Base-by-base conservation (phyloP, 225 moss, liverwort and hornwort species). In the Thuidium tamariscinum region DNA sequence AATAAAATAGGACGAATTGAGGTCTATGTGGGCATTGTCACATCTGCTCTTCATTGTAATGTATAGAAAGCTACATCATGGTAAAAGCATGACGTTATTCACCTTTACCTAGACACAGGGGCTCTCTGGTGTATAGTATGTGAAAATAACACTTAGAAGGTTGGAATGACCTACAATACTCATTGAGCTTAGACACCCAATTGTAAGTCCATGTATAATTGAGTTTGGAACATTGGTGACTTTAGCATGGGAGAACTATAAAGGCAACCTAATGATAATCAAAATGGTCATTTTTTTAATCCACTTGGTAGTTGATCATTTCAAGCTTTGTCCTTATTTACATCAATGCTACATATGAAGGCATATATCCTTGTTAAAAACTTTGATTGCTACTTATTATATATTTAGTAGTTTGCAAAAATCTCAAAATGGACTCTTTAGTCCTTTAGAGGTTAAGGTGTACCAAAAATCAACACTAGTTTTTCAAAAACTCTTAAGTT, bases 401-500 rank as follows among this genome's bases (percentile, higher is more conserved):
- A 49, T 49, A 19, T 73, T 48, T 0, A 13, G 1, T 13, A 8
- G 8, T 74, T 0, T 21, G 0, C 0, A 32, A 0, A 34, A 49
- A 13, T 34, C 49, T 49, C 4, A 21, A 48, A 72, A 46, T 17
- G 18, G 10, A 0, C 1, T 18, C 2, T 11, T 3, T 30, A 11
- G 4, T 30, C 2, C 3, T 30, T 11, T 29, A 10, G 5, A 19
- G 2, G 11, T 73, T 4, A 46, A 6, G 6, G 4, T 30, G 10
- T 10, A 30, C 2, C 10, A 10, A 46, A 72, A 46, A 71, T 29
- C 29, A 29, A 46, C 5, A 46, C 1, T 17, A 11, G 1, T 7
- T 0, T 6, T 1, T 46, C 11, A 30, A 44, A 71, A 48, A 7
- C 11, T 73, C 30, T 11, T 7, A 73, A 48, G 0, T 46, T 48